Conservation (phyloP, 2,329 filamentous ascomycete species). For the Hymenoscyphus fraxineus region DNA sequence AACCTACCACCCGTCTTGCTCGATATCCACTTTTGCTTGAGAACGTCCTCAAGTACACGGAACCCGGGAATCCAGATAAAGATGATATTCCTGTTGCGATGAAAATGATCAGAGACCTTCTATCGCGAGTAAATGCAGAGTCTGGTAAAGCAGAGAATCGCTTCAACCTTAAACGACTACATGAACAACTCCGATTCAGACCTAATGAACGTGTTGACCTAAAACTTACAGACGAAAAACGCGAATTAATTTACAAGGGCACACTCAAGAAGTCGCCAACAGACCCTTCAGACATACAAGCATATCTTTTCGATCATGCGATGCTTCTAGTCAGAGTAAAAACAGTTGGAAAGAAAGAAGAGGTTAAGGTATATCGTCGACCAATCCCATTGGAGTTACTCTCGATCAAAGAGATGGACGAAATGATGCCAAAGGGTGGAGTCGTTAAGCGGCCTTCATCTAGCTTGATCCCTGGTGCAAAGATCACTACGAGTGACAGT, state of each 20-base stretch:
- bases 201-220: conserved; percentile 89
- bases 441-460: conserved; percentile 84
- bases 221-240: conserved; percentile 87
- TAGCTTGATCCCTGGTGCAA: conserved; percentile 66
- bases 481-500: conserved; percentile 46
- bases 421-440: conserved; percentile 78
- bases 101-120: conserved; percentile 77
- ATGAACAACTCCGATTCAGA: conserved; percentile 86
- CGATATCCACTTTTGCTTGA: conserved; percentile 91
- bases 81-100: conserved; percentile 90
- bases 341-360: conserved; percentile 86
- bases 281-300: conserved; percentile 84
- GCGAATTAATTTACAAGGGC: conserved; percentile 92
- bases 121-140: conserved; percentile 87
- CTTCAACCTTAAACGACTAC: conserved; percentile 89
- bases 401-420: conserved; percentile 94
- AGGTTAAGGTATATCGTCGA: conserved; percentile 89
- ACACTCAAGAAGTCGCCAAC: conserved; percentile 88
- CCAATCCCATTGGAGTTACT: conserved; percentile 92
- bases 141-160: conserved; percentile 97
- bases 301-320: conserved; percentile 94
- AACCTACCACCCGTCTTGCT: conserved; percentile 91
- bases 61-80: conserved; percentile 84
- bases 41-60: conserved; percentile 86
- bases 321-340: conserved; percentile 89